These are phyloP conservation scores for Alternaria triticina DNA, from an alignment of 2,329 filamentous ascomycete species.

Conservation along the genomic window DNA sequence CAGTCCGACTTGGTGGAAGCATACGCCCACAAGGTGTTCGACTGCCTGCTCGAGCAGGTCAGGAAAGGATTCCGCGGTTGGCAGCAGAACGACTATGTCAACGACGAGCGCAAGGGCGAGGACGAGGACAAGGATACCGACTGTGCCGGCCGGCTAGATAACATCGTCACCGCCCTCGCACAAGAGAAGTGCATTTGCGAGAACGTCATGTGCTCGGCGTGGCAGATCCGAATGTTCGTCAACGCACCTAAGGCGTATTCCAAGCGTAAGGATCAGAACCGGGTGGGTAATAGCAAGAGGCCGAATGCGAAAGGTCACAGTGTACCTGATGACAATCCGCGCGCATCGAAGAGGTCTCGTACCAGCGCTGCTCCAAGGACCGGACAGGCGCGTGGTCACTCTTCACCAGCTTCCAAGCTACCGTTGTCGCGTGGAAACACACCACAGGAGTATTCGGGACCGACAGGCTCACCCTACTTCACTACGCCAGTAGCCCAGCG, in stretches of 20 bases:
- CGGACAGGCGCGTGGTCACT: slow-evolving; percentile 10
- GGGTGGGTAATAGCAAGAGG: slow-evolving; percentile 44
- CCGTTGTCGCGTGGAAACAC: slow-evolving; percentile 10
- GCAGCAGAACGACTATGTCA: slow-evolving; percentile 45
- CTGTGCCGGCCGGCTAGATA: slow-evolving; percentile 37
- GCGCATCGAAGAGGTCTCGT: slow-evolving; percentile 16
- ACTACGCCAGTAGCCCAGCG: neutral
- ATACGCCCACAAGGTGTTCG: slow-evolving; percentile 43
- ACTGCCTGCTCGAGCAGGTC: slow-evolving; percentile 38
- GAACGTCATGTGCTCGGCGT: slow-evolving; percentile 45
- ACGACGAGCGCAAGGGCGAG: slow-evolving; percentile 44
- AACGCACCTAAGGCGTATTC: slow-evolving; percentile 45
- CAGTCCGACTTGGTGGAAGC: slow-evolving; percentile 38
- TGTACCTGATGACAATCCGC: slow-evolving; percentile 1
- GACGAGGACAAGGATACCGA: slow-evolving; percentile 40
- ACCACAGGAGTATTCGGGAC: slow-evolving; percentile 6
- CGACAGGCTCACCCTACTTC: slow-evolving; percentile 7
- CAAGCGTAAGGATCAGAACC: slow-evolving; percentile 41
- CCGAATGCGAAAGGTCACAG: slow-evolving; percentile 25
- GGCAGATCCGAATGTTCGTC: slow-evolving; percentile 47
- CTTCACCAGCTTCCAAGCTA: slow-evolving; percentile 7
- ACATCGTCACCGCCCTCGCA: slow-evolving; percentile 39
- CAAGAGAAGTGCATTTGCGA: slow-evolving; percentile 47
- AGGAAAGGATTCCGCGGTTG: slow-evolving; percentile 43
- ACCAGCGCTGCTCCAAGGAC: neutral